These are phyloP conservation scores for Candida coquimbonensis DNA, from an alignment of 805 yeast species.

Conservation along the genomic window DNA sequence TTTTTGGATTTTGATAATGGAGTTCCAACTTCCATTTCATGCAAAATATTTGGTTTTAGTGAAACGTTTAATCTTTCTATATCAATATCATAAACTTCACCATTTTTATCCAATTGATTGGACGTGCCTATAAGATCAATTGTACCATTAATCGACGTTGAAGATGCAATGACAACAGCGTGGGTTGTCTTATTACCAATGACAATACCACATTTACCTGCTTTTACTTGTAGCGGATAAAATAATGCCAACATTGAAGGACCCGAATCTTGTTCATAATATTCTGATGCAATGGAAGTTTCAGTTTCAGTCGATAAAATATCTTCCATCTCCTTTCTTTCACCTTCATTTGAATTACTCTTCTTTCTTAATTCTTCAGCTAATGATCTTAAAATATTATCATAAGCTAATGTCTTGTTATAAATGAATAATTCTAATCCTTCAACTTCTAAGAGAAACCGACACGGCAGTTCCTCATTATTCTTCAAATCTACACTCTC, in stretches of 20 bases:
- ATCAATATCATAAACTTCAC: constrained; percentile 36
- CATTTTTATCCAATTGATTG: constrained; percentile 50
- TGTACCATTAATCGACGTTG: constrained; percentile 43
- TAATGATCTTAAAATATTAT: constrained; percentile 43
- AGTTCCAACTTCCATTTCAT: constrained; percentile 23
- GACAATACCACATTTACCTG: constrained; percentile 65
- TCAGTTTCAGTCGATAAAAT: constrained; percentile 6
- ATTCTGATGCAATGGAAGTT: constrained; percentile 8
- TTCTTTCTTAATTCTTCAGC: constrained; percentile 13
- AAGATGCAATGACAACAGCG: constrained; percentile 59
- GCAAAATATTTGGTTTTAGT: constrained; percentile 67
- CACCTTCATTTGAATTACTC: constrained; percentile 6
- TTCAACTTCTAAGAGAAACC: constrained; percentile 51
- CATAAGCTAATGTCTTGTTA: constrained; percentile 75
- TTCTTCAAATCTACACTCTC: constrained; percentile 20
- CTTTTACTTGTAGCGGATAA: constrained; percentile 57
- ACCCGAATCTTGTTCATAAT: not conserved
- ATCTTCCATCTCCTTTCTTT: constrained; percentile 11
- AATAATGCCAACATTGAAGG: constrained; percentile 23
- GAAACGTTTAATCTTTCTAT: constrained; percentile 50
- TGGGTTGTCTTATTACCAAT: constrained; percentile 79
- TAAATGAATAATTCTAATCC: constrained; percentile 83
- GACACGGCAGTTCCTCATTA: constrained; percentile 47
- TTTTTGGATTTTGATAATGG: not conserved
- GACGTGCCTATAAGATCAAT: constrained; percentile 49